phyloP scores from a whole-genome alignment of 768 basidiomycete genomes.

The Hortiboletus flavorubellus region DNA sequence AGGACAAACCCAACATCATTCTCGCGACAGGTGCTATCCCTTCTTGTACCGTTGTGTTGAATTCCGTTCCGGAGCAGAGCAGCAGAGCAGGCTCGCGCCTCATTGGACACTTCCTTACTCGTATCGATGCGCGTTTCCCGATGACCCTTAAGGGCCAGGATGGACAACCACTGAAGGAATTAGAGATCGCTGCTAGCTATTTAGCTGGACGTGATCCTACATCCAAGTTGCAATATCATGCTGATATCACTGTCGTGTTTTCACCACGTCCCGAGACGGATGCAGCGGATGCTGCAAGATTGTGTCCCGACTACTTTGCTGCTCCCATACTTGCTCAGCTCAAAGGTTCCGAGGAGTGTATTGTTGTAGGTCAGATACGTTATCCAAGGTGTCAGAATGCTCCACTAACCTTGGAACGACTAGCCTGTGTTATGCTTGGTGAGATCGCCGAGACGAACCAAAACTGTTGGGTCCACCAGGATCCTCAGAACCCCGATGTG shows the following conservation, averaged over 20 bases:
- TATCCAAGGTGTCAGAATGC: too few relatives aligned
- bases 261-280: constrained; percentile 8
- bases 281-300: constrained; percentile 13
- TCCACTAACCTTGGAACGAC: background rate
- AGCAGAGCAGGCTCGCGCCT: constrained; percentile 15
- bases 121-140: constrained; percentile 6
- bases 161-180: too few relatives aligned
- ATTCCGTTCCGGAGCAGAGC: constrained; percentile 11
- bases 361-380: constrained; percentile 3
- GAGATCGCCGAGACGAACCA: constrained; percentile 5
- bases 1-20: constrained; percentile 14
- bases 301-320: constrained; percentile 17
- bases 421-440: constrained; percentile 7
- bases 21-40: constrained; percentile 21
- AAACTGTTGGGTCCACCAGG: background rate
- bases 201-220: constrained; percentile 4
- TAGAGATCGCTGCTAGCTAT: constrained; percentile 3
- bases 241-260: constrained; percentile 10
- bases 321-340: constrained; percentile 13
- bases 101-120: constrained; percentile 15
- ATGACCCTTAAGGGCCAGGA: background rate
- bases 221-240: constrained; percentile 6
- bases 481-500: constrained; percentile 1
- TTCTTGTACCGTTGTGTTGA: constrained; percentile 16
- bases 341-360: constrained; percentile 1